These are phyloP conservation scores for Saccharomyces hybrid DNA, from an alignment of 1,139 yeast species.

Conservation along the genomic window DNA sequence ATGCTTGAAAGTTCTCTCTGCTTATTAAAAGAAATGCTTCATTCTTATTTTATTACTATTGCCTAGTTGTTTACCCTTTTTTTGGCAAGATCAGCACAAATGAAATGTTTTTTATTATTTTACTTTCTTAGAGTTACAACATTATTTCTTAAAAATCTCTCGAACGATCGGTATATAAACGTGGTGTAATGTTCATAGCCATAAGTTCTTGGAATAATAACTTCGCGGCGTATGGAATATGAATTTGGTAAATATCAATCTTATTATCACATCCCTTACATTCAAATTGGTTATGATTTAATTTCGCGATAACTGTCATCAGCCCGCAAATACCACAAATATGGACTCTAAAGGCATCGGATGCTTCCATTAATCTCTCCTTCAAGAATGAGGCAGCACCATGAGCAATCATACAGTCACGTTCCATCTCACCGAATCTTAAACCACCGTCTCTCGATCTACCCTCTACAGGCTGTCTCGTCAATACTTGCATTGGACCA, in stretches of 20 bases:
- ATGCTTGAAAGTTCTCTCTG: background rate
- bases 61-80: background rate
- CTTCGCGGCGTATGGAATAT: slow-evolving; percentile 96
- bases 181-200: slow-evolving; percentile 96
- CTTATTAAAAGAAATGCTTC: background rate
- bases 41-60: background rate
- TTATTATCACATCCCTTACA: slow-evolving; percentile 98
- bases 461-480: slow-evolving; percentile 99
- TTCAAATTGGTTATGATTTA: slow-evolving; percentile 94
- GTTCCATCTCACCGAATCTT: slow-evolving; percentile 99
- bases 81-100: background rate
- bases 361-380: slow-evolving; percentile 97
- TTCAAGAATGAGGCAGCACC: slow-evolving; percentile 98
- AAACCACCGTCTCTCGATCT: slow-evolving; percentile 99
- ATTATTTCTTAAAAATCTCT: slow-evolving; percentile 26
- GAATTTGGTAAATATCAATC: slow-evolving; percentile 95
- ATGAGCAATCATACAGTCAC: slow-evolving; percentile 99
- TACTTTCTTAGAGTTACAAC: slow-evolving; percentile 1
- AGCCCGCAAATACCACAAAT: slow-evolving; percentile 97
- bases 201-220: slow-evolving; percentile 93
- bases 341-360: slow-evolving; percentile 97
- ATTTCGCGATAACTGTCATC: slow-evolving; percentile 94
- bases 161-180: slow-evolving; percentile 63
- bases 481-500: slow-evolving; percentile 96
- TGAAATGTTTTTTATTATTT: slow-evolving; percentile 5